These are phyloP conservation scores for Claviceps arundinis DNA, from an alignment of 2,329 filamentous ascomycete species.

Conservation along the genomic window DNA sequence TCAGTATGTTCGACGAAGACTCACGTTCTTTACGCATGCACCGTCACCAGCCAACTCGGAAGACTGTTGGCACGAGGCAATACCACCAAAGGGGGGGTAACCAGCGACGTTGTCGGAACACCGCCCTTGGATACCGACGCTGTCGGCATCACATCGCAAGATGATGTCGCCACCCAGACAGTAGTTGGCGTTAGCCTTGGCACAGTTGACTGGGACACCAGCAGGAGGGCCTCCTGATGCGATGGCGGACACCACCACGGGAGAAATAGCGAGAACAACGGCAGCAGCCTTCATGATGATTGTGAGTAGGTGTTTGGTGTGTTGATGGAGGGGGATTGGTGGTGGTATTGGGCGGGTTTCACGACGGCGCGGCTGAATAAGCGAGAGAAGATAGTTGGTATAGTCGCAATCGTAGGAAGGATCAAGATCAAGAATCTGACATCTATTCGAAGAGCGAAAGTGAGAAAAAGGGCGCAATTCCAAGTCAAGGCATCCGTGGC, in stretches of 20 bases:
- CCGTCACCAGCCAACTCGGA: conserved; percentile 27
- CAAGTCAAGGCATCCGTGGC: not conserved
- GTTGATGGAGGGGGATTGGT: not conserved
- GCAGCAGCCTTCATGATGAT: conserved; percentile 22
- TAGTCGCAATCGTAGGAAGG: not conserved
- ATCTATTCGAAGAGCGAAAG: not conserved
- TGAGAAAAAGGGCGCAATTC: not conserved
- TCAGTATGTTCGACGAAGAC: conserved; percentile 4
- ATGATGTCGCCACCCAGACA: conserved; percentile 34
- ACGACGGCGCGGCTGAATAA: not conserved
- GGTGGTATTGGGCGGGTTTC: not conserved
- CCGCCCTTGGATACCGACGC: conserved; percentile 25
- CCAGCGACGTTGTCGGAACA: conserved; percentile 32
- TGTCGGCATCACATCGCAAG: conserved; percentile 28
- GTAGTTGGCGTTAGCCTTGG: conserved; percentile 27
- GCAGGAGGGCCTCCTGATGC: conserved; percentile 27
- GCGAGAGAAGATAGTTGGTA: not conserved
- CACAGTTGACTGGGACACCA: conserved; percentile 22
- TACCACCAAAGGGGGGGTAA: conserved; percentile 24
- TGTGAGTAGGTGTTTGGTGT: not conserved
- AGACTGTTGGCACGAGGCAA: conserved; percentile 28
- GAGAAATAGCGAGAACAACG: conserved; percentile 18
- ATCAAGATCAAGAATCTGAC: not conserved
- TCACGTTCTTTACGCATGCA: conserved; percentile 33
- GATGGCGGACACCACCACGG: conserved; percentile 23